Conservation (phyloP, 768 basidiomycete species). For the Erythrobasidium yunnanense region DNA sequence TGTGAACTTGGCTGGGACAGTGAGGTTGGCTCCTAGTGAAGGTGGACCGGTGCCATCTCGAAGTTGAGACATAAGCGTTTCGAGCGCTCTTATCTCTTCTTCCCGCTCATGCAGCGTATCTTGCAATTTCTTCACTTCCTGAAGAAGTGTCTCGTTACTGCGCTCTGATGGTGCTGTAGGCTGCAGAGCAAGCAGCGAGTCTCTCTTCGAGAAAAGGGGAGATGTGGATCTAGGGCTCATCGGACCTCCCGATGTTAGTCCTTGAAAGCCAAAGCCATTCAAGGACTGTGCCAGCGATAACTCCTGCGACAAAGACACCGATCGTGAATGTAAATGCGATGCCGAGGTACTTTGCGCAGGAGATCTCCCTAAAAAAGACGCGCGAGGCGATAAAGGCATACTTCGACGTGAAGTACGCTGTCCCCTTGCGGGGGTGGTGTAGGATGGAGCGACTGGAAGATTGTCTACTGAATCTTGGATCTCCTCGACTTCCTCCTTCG, state of each 20-base stretch:
- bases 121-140: slow-evolving; percentile 90
- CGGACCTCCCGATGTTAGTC: slow-evolving; percentile 43
- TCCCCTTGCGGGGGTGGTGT: slow-evolving; percentile 20
- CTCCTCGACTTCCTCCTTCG: slow-evolving; percentile 1
- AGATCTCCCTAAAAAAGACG: slow-evolving; percentile 37
- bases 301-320: slow-evolving; percentile 91
- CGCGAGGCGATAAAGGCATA: slow-evolving; percentile 34
- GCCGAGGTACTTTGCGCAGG: slow-evolving; percentile 29
- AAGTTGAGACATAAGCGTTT: background rate
- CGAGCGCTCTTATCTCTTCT: slow-evolving; percentile 71
- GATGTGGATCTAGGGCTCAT: slow-evolving; percentile 44
- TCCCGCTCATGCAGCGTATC: slow-evolving; percentile 83
- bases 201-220: slow-evolving; percentile 49
- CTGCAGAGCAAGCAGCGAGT: slow-evolving; percentile 41
- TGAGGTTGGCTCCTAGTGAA: background rate
- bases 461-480: background rate
- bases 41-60: slow-evolving; percentile 35
- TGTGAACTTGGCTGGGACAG: background rate
- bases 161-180: slow-evolving; percentile 55
- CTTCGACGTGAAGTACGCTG: slow-evolving; percentile 32
- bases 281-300: slow-evolving; percentile 44
- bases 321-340: slow-evolving; percentile 64
- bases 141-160: slow-evolving; percentile 72
- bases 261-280: slow-evolving; percentile 37
- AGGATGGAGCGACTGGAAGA: background rate